Conservation (phyloP, 371 early-diverging fungal species). For the Mucor sp. region DNA sequence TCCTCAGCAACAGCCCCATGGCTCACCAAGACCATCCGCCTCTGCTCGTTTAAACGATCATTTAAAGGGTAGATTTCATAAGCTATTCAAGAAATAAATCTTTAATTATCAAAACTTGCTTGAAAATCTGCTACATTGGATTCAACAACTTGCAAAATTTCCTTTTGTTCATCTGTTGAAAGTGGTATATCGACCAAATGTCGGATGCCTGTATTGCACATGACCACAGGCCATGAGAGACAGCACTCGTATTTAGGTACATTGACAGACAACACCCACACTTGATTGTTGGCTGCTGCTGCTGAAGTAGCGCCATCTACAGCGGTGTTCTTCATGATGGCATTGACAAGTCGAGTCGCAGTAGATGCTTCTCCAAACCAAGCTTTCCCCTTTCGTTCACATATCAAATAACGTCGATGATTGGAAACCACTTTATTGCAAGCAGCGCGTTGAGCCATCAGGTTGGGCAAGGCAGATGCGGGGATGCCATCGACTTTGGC, state of each 20-base stretch:
- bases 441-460: conserved; percentile 38
- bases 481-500: conserved; percentile 67
- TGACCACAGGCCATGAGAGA: conserved; percentile 66
- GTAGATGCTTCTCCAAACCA: conserved; percentile 80
- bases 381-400: conserved; percentile 78
- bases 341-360: conserved; percentile 52
- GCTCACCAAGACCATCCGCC: conserved; percentile 10
- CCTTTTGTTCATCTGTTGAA: conserved; percentile 9
- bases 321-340: background rate
- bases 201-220: conserved; percentile 62
- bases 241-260: conserved; percentile 60
- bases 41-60: conserved; percentile 14
- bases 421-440: conserved; percentile 54
- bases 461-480: conserved; percentile 50
- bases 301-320: background rate
- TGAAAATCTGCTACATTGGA: conserved; percentile 1
- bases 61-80: conserved; percentile 17
- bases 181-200: conserved; percentile 57
- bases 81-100: conserved; percentile 17
- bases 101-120: conserved; percentile 1
- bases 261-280: conserved; percentile 64
- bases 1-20: background rate
- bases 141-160: background rate
- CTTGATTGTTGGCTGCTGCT: background rate
- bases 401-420: conserved; percentile 63